Conservation (phyloP, 2,329 filamentous ascomycete genomes). For the Aspergillus hiratsukae region DNA sequence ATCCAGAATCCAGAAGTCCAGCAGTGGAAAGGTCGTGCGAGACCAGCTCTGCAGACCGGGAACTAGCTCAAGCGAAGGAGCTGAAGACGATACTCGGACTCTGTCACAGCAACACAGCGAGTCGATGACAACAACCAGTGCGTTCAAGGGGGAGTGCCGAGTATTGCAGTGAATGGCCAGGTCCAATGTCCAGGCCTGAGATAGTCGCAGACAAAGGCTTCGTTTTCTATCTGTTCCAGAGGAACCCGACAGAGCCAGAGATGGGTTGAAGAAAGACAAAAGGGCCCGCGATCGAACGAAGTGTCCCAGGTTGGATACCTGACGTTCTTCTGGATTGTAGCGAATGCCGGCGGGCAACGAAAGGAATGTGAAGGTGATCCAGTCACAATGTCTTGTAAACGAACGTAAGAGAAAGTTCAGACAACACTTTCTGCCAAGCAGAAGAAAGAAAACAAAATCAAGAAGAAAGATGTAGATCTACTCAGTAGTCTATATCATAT, state of each 20-base stretch:
- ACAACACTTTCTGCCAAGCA: slow-evolving; percentile 6
- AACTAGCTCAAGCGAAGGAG: slow-evolving; percentile 3
- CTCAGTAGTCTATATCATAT: neutral
- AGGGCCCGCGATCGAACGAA: neutral
- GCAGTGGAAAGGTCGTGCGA: slow-evolving; percentile 16
- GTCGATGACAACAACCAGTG: slow-evolving; percentile 1
- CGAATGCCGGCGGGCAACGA: slow-evolving; percentile 22
- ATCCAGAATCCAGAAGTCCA: neutral
- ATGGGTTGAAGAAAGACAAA: neutral
- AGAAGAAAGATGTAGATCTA: neutral
- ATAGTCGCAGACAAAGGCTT: slow-evolving; percentile 4
- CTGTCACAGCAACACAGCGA: neutral
- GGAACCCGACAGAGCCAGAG: neutral
- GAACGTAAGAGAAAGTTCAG: slow-evolving; percentile 9
- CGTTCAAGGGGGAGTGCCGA: neutral
- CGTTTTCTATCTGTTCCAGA: neutral
- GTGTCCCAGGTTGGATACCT: neutral
- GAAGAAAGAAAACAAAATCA: neutral
- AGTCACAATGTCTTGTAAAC: slow-evolving; percentile 14
- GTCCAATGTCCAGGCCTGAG: neutral
- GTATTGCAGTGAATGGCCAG: neutral
- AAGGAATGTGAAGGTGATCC: slow-evolving; percentile 27
- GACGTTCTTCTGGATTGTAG: slow-evolving; percentile 1
- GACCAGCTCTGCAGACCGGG: slow-evolving; percentile 25
- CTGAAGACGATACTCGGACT: neutral